Evolutionary conservation across 345 rosid species (phyloP).

Genomic region (Salix arbutifolia): DNA sequence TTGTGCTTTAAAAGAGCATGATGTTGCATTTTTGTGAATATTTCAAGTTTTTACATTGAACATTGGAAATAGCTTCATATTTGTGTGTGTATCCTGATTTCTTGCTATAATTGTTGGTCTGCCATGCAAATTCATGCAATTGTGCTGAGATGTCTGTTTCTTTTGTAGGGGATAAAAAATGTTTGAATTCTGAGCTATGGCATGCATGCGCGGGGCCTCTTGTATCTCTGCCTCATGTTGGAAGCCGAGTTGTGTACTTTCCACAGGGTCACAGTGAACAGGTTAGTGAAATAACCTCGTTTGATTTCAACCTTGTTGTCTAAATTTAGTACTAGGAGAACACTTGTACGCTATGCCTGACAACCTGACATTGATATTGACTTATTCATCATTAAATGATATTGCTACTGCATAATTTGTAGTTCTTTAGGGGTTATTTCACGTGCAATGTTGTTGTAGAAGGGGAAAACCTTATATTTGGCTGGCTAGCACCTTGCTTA

Average conservation of each 20-base stretch:
- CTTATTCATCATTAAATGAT: neutral
- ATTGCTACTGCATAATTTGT: neutral
- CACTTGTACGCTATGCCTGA: neutral
- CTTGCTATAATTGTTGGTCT: neutral
- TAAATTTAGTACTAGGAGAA: neutral
- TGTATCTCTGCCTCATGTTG: neutral
- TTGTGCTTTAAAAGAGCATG: neutral
- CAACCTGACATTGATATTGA: neutral
- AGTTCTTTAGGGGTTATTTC: neutral
- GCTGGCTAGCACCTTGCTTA: neutral
- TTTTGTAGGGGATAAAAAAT: neutral
- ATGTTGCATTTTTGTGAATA: neutral
- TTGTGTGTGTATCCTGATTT: neutral
- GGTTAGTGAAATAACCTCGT: neutral
- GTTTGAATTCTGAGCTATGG: neutral
- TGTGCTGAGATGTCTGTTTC: neutral
- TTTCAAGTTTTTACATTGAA: neutral
- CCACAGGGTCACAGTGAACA: neutral
- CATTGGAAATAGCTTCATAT: neutral
- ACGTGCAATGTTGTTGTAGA: neutral
- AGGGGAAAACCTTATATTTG: neutral
- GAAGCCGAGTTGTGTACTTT: slow-evolving; percentile 1
- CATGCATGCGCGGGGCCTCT: slow-evolving; percentile 2
- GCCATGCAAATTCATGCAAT: neutral
- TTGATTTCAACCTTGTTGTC: neutral